Percentiles rank a stretch among this genome's conserved stretches.
phyloP scores from a whole-genome alignment of 176 grass and related monocot species.

The Carex parvula region DNA sequence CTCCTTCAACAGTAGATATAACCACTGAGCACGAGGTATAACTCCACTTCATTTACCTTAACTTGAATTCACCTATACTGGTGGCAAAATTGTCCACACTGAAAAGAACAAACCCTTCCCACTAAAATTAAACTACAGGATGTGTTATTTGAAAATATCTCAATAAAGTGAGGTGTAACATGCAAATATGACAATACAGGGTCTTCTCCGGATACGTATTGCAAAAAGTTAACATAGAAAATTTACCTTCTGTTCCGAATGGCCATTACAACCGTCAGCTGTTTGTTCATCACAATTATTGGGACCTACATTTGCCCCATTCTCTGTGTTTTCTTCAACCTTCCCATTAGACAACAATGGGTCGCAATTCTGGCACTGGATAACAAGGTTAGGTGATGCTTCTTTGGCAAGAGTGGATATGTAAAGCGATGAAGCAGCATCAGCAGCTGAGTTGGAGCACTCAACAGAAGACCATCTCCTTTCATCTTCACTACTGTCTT shows the following conservation, averaged over 20 bases:
- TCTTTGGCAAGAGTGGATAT: slow-evolving; percentile 69
- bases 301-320: slow-evolving; percentile 35
- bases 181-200: background rate
- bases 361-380: slow-evolving; percentile 50
- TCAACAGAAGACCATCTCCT: slow-evolving; percentile 64
- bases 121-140: background rate
- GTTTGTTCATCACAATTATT: slow-evolving; percentile 34
- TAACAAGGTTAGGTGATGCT: slow-evolving; percentile 64
- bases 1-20: background rate
- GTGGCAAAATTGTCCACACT: background rate
- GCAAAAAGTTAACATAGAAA: background rate
- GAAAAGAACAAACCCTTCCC: background rate
- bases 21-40: background rate
- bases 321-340: slow-evolving; percentile 47
- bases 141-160: background rate
- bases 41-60: background rate
- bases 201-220: background rate
- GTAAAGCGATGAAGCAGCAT: slow-evolving; percentile 67
- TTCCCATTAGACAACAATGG: slow-evolving; percentile 48
- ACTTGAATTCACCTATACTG: background rate
- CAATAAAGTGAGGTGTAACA: background rate
- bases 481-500: slow-evolving; percentile 49
- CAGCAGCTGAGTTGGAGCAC: slow-evolving; percentile 81
- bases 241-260: slow-evolving; percentile 37
- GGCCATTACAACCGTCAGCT: slow-evolving; percentile 59